These are phyloP conservation scores for Vitis hybrid DNA, from an alignment of 177 flowering plant species.

Conservation along the genomic window DNA sequence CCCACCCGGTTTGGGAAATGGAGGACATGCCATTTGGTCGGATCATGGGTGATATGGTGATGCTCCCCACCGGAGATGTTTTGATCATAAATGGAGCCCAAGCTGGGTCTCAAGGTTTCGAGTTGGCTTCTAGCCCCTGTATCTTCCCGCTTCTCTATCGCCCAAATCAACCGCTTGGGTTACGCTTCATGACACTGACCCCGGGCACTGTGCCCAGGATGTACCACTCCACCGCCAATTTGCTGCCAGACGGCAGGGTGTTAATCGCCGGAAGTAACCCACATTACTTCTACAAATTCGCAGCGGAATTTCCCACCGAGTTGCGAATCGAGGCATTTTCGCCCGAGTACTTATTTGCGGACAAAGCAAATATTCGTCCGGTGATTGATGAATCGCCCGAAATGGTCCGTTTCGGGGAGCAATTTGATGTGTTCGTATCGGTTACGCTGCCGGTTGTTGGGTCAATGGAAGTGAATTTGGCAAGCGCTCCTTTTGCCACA, in stretches of 20 bases:
- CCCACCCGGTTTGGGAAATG: constrained; percentile 69
- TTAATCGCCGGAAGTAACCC: constrained; percentile 90
- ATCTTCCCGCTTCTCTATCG: constrained; percentile 71
- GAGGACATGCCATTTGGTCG: constrained; percentile 85
- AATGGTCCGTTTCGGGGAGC: constrained; percentile 50
- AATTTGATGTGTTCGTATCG: constrained; percentile 49
- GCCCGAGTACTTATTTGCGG: constrained; percentile 74
- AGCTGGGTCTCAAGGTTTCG: constrained; percentile 81
- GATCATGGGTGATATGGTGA: constrained; percentile 96
- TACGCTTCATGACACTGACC: constrained; percentile 77
- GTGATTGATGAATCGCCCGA: constrained; percentile 42
- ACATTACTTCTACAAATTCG: constrained; percentile 62
- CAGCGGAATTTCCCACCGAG: constrained; percentile 70
- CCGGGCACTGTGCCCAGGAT: constrained; percentile 75
- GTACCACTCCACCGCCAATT: constrained; percentile 96
- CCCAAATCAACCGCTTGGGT: constrained; percentile 64
- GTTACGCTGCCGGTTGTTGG: constrained; percentile 68
- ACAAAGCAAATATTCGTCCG: constrained; percentile 69
- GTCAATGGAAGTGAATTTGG: constrained; percentile 62
- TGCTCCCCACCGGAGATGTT: constrained; percentile 78
- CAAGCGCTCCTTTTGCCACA: constrained; percentile 75
- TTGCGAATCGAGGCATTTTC: constrained; percentile 84
- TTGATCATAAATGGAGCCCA: constrained; percentile 87
- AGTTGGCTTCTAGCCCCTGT: constrained; percentile 69
- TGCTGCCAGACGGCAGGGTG: constrained; percentile 87